These are phyloP conservation scores for Paracoccidioides lutzii DNA, from an alignment of 2,329 filamentous ascomycete species.

Conservation along the genomic window DNA sequence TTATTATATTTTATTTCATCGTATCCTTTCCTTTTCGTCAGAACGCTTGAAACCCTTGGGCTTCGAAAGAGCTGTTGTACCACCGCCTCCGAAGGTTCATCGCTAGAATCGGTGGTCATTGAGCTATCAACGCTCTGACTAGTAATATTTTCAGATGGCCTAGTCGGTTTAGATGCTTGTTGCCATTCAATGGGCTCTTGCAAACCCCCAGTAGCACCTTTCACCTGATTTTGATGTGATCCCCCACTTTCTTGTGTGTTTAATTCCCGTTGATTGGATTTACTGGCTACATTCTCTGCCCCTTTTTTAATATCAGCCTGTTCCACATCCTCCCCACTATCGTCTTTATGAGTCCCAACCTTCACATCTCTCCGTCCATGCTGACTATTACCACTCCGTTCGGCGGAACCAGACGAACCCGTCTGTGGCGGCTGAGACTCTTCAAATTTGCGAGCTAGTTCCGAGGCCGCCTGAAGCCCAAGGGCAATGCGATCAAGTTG, in stretches of 20 bases:
- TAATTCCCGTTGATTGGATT: background rate
- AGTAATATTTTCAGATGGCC: background rate
- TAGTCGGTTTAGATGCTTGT: background rate
- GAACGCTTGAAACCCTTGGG: constrained; percentile 42
- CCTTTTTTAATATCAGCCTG: background rate
- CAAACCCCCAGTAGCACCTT: no score
- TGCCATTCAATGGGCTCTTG: background rate
- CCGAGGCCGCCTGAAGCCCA: constrained; percentile 48
- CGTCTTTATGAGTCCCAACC: background rate
- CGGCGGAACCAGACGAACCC: background rate
- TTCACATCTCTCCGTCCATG: background rate
- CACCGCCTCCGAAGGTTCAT: constrained; percentile 44
- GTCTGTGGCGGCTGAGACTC: constrained; percentile 23
- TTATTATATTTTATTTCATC: constrained; percentile 8
- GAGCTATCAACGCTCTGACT: background rate
- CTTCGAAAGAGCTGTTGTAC: constrained; percentile 51
- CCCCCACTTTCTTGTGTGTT: no score
- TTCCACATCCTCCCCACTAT: no score
- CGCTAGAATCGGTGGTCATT: constrained; percentile 14
- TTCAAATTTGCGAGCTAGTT: constrained; percentile 45
- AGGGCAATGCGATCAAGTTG: constrained; percentile 50
- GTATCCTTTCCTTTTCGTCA: constrained; percentile 33
- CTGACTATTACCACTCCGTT: background rate
- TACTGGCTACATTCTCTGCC: background rate
- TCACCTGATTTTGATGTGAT: background rate